Evolutionary conservation across 2,329 filamentous ascomycete genomes (phyloP).

Genomic region (Stachybotrys echinatus): DNA sequence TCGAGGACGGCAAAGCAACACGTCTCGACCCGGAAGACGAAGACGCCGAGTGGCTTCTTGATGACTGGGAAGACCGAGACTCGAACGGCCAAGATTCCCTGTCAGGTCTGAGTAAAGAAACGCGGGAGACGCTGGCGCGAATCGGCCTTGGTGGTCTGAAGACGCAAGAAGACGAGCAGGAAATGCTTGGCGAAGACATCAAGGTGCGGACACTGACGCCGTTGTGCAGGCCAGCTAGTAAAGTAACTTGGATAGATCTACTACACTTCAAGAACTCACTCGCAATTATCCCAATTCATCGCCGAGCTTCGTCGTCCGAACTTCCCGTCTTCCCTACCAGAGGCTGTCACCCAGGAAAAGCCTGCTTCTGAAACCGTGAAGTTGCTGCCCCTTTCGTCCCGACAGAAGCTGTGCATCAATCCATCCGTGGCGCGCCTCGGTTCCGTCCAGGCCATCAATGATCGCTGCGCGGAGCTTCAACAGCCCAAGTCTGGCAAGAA

Average conservation of each 20-base stretch:
- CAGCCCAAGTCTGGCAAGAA: slow-evolving; percentile 55
- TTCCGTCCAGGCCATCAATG: slow-evolving; percentile 79
- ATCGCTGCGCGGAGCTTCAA: slow-evolving; percentile 86
- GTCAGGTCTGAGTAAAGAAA: slow-evolving; percentile 67
- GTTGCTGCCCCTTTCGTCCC: slow-evolving; percentile 76
- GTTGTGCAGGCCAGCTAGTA: slow-evolving; percentile 8
- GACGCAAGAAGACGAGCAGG: slow-evolving; percentile 31
- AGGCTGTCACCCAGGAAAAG: slow-evolving; percentile 23
- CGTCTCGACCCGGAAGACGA: slow-evolving; percentile 34
- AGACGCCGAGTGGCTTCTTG: slow-evolving; percentile 69
- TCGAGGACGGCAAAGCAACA: slow-evolving; percentile 27
- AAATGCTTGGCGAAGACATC: slow-evolving; percentile 55
- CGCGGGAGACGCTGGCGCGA: slow-evolving; percentile 66
- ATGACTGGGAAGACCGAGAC: slow-evolving; percentile 56
- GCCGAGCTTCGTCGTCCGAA: slow-evolving; percentile 73
- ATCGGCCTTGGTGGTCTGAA: slow-evolving; percentile 42
- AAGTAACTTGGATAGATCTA: slow-evolving; percentile 58
- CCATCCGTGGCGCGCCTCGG: slow-evolving; percentile 68
- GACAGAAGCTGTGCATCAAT: slow-evolving; percentile 89
- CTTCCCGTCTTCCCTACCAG: slow-evolving; percentile 66
- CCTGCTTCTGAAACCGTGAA: slow-evolving; percentile 51
- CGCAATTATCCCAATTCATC: slow-evolving; percentile 84
- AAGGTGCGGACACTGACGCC: slow-evolving; percentile 45
- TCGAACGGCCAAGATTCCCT: slow-evolving; percentile 29
- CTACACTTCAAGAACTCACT: slow-evolving; percentile 90